Evolutionary conservation across 139 green algal genomes (phyloP).

Genomic region (Chlorella sp.): DNA sequence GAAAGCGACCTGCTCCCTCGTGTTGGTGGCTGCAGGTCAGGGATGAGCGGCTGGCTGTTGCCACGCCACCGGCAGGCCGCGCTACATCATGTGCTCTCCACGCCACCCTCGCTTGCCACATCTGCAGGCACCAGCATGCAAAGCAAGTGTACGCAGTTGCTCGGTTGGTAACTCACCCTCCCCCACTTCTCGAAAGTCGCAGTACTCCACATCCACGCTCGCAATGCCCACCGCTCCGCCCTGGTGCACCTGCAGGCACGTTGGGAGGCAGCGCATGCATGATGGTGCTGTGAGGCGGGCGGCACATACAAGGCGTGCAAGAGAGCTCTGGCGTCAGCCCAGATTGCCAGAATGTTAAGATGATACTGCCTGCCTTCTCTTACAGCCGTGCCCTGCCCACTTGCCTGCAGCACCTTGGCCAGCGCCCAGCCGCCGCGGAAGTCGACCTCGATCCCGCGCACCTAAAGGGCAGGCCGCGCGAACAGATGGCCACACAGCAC

Average conservation of each 20-base stretch:
- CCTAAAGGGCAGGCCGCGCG: too few species aligned
- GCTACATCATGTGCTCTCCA: too few species aligned
- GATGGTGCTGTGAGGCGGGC: not conserved
- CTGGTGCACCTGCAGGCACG: not conserved
- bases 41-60: too few species aligned
- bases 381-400: not conserved
- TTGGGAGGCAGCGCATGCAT: not conserved
- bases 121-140: too few species aligned
- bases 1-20: not conserved
- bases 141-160: not conserved
- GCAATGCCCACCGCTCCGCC: not conserved
- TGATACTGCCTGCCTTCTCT: not conserved
- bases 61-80: too few species aligned
- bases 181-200: conserved; percentile 14
- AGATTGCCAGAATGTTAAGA: too few species aligned
- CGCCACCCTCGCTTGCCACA: too few species aligned
- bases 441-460: conserved; percentile 3
- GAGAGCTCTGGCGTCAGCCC: too few species aligned
- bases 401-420: not conserved
- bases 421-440: conserved; percentile 16
- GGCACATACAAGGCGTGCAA: too few species aligned
- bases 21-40: conserved; percentile 1
- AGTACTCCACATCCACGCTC: conserved; percentile 6
- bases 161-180: not conserved
- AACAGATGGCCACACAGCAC: too few species aligned